Percentiles rank a stretch among this genome's conserved stretches.
Conservation (phyloP, 371 early-diverging fungal genomes). For the Vavraia culicis region DNA sequence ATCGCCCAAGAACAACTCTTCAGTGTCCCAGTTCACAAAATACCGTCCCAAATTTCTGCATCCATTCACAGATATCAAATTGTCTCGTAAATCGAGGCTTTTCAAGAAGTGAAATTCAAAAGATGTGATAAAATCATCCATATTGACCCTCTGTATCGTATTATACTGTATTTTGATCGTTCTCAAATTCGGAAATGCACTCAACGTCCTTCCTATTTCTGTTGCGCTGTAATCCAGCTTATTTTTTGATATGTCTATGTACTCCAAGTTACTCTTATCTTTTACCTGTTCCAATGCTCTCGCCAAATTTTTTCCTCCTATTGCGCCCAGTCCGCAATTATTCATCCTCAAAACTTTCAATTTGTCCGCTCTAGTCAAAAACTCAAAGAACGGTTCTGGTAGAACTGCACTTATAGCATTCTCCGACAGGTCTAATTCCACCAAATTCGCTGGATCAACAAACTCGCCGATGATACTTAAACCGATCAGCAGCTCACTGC, state of each 20-base stretch:
- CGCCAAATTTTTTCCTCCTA: conserved; percentile 34
- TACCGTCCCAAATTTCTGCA: conserved; percentile 24
- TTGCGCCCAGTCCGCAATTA: conserved; percentile 43
- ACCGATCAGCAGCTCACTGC: conserved; percentile 31
- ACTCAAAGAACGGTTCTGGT: conserved; percentile 33
- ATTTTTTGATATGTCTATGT: conserved; percentile 41
- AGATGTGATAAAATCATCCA: conserved; percentile 26
- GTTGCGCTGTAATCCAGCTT: conserved; percentile 32
- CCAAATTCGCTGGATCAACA: conserved; percentile 11
- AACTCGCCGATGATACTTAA: conserved; percentile 23
- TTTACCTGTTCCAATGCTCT: conserved; percentile 19
- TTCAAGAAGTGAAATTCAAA: conserved; percentile 19
- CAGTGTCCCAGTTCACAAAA: conserved; percentile 27
- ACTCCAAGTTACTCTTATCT: conserved; percentile 30
- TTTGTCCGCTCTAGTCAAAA: conserved; percentile 26
- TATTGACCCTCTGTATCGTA: conserved; percentile 34
- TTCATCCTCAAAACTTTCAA: conserved; percentile 35
- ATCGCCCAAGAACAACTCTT: conserved; percentile 33
- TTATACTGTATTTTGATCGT: conserved; percentile 40
- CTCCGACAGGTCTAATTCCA: conserved; percentile 37
- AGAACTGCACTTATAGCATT: conserved; percentile 42
- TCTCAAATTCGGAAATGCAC: conserved; percentile 28
- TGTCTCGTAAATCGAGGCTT: conserved; percentile 42
- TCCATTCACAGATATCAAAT: conserved; percentile 37
- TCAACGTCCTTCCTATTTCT: conserved; percentile 30